A percentile compares a stretch with the other conserved stretches of the same genome.
Evolutionary conservation across 768 basidiomycete genomes (phyloP).

Genomic region (Amanita pallidorosea): DNA sequence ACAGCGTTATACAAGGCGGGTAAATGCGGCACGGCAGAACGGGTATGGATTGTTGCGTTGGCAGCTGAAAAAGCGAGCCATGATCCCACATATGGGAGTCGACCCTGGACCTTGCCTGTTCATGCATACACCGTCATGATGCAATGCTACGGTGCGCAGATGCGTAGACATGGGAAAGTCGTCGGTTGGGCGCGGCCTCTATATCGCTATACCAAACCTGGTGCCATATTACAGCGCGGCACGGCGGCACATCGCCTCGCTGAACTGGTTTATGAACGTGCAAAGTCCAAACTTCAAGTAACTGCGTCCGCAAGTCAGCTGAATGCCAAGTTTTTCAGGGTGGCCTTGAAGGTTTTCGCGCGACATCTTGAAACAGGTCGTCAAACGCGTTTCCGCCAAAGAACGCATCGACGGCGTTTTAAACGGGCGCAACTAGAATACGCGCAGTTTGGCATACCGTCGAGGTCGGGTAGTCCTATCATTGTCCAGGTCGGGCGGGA

Average conservation of each 20-base stretch:
- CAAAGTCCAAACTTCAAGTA: conserved; percentile 7
- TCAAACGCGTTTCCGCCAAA: conserved; percentile 1
- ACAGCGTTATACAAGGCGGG: conserved; percentile 51
- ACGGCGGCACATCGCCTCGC: conserved; percentile 2
- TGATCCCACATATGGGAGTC: conserved; percentile 13
- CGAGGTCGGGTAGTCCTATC: conserved; percentile 19
- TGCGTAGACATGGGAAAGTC: conserved; percentile 6
- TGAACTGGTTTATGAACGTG: conserved; percentile 1
- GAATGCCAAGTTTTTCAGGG: conserved; percentile 64
- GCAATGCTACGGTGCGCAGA: conserved; percentile 13
- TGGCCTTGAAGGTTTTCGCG: conserved; percentile 36
- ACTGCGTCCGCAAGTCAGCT: conserved; percentile 24
- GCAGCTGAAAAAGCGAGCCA: conserved; percentile 50
- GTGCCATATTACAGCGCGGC: not conserved
- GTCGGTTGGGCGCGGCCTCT: not conserved
- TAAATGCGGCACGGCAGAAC: conserved; percentile 42
- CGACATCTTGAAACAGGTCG: conserved; percentile 6
- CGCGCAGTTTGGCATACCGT: conserved; percentile 15
- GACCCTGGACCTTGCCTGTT: conserved; percentile 57
- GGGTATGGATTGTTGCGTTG: conserved; percentile 53
- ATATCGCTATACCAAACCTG: not conserved
- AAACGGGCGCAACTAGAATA: not conserved
- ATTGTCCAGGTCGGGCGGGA: conserved; percentile 25
- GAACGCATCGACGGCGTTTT: not conserved
- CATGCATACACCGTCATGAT: conserved; percentile 69